Evolutionary conservation across 2,329 filamentous ascomycete species (phyloP).

Genomic region (Alternaria burnsii): DNA sequence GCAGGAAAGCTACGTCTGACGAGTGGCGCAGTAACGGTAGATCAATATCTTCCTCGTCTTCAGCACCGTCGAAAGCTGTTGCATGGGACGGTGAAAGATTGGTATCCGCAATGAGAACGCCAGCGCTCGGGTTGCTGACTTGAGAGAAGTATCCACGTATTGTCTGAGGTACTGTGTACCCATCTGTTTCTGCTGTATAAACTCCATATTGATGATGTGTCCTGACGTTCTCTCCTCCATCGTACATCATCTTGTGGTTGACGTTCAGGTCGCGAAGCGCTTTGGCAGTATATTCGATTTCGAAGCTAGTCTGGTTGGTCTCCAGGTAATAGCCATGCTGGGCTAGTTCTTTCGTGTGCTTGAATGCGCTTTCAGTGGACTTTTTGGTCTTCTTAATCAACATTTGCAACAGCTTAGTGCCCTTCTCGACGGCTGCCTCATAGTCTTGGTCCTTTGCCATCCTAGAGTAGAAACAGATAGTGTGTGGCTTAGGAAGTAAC

Average conservation of each 20-base stretch:
- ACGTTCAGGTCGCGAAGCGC: neutral
- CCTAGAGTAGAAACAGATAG: no score
- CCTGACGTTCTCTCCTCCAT: neutral
- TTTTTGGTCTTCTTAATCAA: neutral
- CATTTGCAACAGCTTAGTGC: neutral
- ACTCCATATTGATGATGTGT: neutral
- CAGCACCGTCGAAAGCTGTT: neutral
- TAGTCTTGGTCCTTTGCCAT: constrained; percentile 1
- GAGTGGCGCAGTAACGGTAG: constrained; percentile 15
- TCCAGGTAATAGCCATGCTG: neutral
- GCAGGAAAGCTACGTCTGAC: constrained; percentile 25
- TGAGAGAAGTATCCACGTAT: neutral
- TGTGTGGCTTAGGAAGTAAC: neutral
- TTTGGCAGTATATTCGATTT: neutral
- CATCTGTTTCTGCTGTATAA: neutral
- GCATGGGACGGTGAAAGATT: neutral
- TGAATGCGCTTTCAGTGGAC: neutral
- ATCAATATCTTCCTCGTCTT: neutral
- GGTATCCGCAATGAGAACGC: neutral
- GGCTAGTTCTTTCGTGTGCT: neutral
- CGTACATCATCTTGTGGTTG: neutral
- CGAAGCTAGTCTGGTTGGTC: neutral
- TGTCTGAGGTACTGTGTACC: neutral
- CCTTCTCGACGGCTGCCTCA: constrained; percentile 4
- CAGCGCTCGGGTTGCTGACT: neutral